A percentile compares a stretch with the other conserved stretches of the same genome.
phyloP scores from a whole-genome alignment of 306 rosid genomes.

The Trifolium subterraneum region DNA sequence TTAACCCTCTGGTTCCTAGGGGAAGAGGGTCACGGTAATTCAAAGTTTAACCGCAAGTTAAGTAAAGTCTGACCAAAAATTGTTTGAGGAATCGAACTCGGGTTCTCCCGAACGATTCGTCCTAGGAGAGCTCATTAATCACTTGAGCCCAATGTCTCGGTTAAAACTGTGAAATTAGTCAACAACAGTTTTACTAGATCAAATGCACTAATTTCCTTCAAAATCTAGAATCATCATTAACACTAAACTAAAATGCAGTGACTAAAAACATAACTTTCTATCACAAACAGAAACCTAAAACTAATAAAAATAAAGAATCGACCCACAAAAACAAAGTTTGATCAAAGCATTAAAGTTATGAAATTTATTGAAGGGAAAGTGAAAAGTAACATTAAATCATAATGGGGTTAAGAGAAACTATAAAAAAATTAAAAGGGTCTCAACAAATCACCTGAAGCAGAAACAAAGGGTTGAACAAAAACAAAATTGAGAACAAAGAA shows the following conservation, averaged over 20 bases:
- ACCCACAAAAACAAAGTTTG: conserved; percentile 21
- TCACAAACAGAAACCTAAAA: neutral
- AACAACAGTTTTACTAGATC: conserved; percentile 4
- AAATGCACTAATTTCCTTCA: conserved; percentile 7
- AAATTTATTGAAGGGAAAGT: conserved; percentile 1
- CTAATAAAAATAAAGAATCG: neutral
- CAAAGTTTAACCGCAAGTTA: no score
- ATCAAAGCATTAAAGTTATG: conserved; percentile 29
- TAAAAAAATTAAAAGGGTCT: neutral
- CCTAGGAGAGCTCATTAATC: no score
- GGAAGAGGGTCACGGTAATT: no score
- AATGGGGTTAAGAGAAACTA: neutral
- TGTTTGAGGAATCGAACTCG: no score
- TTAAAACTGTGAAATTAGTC: no score
- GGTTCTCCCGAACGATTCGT: no score
- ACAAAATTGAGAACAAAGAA: conserved; percentile 75
- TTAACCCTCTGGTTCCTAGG: no score
- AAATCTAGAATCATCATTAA: neutral
- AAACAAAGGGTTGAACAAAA: conserved; percentile 88
- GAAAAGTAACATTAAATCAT: neutral
- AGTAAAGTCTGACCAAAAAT: no score
- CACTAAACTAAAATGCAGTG: conserved; percentile 1
- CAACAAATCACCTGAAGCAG: conserved; percentile 74
- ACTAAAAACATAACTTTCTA: neutral
- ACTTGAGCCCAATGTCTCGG: no score